Evolutionary conservation across 345 rosid genomes (phyloP), one percentile per base, ranked within the genome.

Genomic region (Citrus glauca): DNA sequence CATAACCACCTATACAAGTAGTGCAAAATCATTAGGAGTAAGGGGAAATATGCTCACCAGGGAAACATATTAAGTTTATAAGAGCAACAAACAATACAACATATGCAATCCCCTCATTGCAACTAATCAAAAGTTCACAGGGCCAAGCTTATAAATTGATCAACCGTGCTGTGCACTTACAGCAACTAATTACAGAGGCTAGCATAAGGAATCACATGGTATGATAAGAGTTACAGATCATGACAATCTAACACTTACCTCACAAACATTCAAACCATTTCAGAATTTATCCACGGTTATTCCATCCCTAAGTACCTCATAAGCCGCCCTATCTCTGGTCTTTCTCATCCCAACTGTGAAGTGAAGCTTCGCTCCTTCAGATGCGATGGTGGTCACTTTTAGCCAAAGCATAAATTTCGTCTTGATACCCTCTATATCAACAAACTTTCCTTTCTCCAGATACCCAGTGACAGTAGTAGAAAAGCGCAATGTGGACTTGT

Each of bases 341-440:
- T 89, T 94, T 90, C 86, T 96, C 87, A 96, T 78, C 61, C 99
- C 98, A 0, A 94, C 93, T 0, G 87, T 87, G 82, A 96, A 92
- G 79, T 94, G 87, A 25, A 94, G 93, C 88, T 92, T 96, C 14
- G 94, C 69, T 7, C 92, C 83, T 2, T 91, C 97, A 7, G 95
- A 88, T 56, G 94, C 61, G 74, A 96, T 86, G 55, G 85, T 82
- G 16, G 89, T 89, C 73, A 96, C 97, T 81, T 96, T 94, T 66
- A 93, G 91, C 99, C 99, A 94, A 9, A 94, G 82, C 87, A 96
- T 75, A 32, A 91, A 87, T 81, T 94, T 96, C 1, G 98, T 94
- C 89, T 96, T 96, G 87, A 96, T 76, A 69, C 99, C 99, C 77
- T 91, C 98, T 56, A 96, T 84, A 14, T 94, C 99, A 0, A 82